Conservation (phyloP, 192 early-diverging fungal species). For the Phycomyces blakesleeanus region DNA sequence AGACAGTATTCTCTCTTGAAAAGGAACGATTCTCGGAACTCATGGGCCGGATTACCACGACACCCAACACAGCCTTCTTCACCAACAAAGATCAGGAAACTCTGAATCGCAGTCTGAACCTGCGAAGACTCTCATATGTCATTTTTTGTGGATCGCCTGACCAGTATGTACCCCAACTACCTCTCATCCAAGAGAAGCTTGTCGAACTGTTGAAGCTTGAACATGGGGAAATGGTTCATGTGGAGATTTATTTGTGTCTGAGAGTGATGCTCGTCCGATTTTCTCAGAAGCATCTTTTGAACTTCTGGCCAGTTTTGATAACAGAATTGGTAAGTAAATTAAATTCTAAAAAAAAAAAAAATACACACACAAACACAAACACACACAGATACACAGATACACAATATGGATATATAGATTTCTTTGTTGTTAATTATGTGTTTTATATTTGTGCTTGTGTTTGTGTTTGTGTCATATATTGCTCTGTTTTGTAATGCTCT, state of each 20-base stretch:
- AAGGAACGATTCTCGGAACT: conserved; percentile 75
- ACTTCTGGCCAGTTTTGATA: conserved; percentile 88
- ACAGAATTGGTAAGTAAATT: conserved; percentile 70
- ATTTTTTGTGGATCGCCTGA: conserved; percentile 69
- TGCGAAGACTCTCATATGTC: conserved; percentile 79
- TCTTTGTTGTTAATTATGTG: background rate
- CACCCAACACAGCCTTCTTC: conserved; percentile 71
- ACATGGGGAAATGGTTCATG: conserved; percentile 65
- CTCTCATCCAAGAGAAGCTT: conserved; percentile 80
- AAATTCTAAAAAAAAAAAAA: no score
- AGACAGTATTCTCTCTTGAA: conserved; percentile 67
- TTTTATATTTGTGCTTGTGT: no score
- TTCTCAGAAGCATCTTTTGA: conserved; percentile 76
- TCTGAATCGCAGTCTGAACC: conserved; percentile 54
- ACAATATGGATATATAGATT: background rate
- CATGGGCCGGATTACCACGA: conserved; percentile 65
- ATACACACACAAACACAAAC: background rate
- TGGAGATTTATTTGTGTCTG: conserved; percentile 82
- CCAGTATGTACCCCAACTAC: conserved; percentile 77
- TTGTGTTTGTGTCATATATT: no score
- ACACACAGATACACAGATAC: background rate
- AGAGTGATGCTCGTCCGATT: conserved; percentile 78
- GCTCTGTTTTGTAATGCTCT: background rate
- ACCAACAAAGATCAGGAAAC: conserved; percentile 81
- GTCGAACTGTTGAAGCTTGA: conserved; percentile 80